Conservation (phyloP, 352 stramenopile species). For the Phytopythium mirpurense region DNA sequence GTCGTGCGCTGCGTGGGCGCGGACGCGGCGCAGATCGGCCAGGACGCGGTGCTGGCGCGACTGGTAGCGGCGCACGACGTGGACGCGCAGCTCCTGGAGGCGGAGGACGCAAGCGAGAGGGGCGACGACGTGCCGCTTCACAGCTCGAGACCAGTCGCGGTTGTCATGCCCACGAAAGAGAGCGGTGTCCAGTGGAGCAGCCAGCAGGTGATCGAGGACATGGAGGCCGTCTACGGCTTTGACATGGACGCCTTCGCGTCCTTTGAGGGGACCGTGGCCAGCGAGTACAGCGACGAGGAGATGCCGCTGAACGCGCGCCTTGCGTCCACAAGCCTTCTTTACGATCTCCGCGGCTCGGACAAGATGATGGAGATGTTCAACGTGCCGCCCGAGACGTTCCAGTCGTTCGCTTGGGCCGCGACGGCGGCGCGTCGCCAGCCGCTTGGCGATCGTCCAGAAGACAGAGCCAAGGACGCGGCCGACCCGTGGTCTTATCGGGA, state of each 20-base stretch:
- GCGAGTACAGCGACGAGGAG: background rate
- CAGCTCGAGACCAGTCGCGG: background rate
- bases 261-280: background rate
- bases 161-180: background rate
- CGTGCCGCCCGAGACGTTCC: background rate
- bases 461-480: background rate
- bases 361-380: slow-evolving; percentile 5
- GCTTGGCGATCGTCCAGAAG: too few species aligned
- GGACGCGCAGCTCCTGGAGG: background rate
- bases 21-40: slow-evolving; percentile 7
- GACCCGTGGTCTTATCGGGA: slow-evolving; percentile 25
- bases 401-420: slow-evolving; percentile 11
- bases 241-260: background rate
- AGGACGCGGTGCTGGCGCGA: slow-evolving; percentile 10
- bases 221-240: slow-evolving; percentile 8
- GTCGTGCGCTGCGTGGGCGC: slow-evolving; percentile 14
- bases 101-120: background rate
- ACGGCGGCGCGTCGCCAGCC: background rate
- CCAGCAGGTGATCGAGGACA: slow-evolving; percentile 1
- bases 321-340: background rate
- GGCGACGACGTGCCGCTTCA: background rate
- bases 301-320: slow-evolving; percentile 2
- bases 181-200: background rate
- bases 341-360: slow-evolving; percentile 4
- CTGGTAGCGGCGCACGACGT: background rate